A percentile compares a stretch with the other conserved stretches of the same genome.
Conservation (phyloP, 1,284 basidiomycete species). For the Marasmius fiardii region DNA sequence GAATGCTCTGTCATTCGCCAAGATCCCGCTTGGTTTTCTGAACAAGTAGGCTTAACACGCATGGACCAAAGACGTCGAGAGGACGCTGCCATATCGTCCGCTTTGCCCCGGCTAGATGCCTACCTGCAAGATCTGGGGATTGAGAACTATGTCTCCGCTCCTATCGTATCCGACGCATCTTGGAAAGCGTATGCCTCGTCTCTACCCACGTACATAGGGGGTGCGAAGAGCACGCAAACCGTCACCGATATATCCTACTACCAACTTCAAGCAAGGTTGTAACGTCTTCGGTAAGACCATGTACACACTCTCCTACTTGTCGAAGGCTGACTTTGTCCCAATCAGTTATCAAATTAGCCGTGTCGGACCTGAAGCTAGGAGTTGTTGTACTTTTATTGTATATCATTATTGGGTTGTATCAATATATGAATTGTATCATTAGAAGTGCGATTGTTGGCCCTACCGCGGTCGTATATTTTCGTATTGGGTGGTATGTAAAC, state of each 20-base stretch:
- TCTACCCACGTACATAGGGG: conserved; percentile 39
- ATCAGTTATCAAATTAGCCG: not conserved
- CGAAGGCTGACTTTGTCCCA: not conserved
- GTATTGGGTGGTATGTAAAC: too few species aligned
- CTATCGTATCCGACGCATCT: conserved; percentile 44
- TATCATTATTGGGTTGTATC: too few species aligned
- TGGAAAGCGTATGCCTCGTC: conserved; percentile 44
- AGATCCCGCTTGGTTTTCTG: conserved; percentile 53
- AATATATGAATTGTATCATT: too few species aligned
- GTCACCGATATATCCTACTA: too few species aligned
- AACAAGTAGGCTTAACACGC: conserved; percentile 38
- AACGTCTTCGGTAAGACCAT: not conserved
- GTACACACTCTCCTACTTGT: too few species aligned
- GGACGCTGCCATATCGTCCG: conserved; percentile 38
- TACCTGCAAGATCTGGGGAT: conserved; percentile 42
- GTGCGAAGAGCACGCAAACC: conserved; percentile 28
- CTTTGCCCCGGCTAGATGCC: conserved; percentile 36
- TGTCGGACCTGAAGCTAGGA: too few species aligned
- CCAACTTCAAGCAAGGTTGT: conserved; percentile 20
- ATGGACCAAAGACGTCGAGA: conserved; percentile 40
- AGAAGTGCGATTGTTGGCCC: too few species aligned
- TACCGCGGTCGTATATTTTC: too few species aligned
- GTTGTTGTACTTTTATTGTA: too few species aligned
- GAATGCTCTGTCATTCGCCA: conserved; percentile 44
- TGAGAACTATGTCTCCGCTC: conserved; percentile 44